Evolutionary conservation across 345 rosid species (phyloP).

Genomic region (Geranium brycei): DNA sequence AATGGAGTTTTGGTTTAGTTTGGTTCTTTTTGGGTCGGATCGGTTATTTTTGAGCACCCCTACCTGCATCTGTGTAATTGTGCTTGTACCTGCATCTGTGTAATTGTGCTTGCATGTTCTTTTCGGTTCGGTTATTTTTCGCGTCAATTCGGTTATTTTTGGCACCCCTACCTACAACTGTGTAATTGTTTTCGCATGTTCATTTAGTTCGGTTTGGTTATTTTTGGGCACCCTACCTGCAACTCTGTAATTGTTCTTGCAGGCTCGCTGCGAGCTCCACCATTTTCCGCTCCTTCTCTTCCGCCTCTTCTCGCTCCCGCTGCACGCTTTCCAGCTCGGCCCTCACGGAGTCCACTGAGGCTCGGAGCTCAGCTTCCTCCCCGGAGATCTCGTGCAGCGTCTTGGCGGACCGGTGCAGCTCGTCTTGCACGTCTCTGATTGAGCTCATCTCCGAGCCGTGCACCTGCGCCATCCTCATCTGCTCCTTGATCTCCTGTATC

Average conservation of each 20-base stretch:
- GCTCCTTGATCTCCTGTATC: slow-evolving; percentile 46
- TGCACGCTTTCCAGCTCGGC: slow-evolving; percentile 44
- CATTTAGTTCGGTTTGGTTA: no score
- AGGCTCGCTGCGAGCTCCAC: slow-evolving; percentile 1
- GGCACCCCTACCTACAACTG: no score
- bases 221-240: not conserved
- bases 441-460: slow-evolving; percentile 48
- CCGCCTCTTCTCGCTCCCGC: slow-evolving; percentile 23
- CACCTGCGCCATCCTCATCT: slow-evolving; percentile 53
- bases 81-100: no score
- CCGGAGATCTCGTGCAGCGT: slow-evolving; percentile 46
- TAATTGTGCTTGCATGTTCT: no score
- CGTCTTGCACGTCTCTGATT: slow-evolving; percentile 37
- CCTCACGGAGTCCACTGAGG: slow-evolving; percentile 28
- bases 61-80: no score
- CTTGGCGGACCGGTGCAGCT: slow-evolving; percentile 59
- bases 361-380: slow-evolving; percentile 46
- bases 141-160: no score
- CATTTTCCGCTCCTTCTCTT: slow-evolving; percentile 23
- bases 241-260: slow-evolving; percentile 3
- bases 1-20: no score
- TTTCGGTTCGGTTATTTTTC: no score
- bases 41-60: no score
- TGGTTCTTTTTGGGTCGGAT: no score
- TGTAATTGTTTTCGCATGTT: no score